Evolutionary conservation across 2,329 filamentous ascomycete genomes (phyloP).

Genomic region (Chalaropsis ovoidea): DNA sequence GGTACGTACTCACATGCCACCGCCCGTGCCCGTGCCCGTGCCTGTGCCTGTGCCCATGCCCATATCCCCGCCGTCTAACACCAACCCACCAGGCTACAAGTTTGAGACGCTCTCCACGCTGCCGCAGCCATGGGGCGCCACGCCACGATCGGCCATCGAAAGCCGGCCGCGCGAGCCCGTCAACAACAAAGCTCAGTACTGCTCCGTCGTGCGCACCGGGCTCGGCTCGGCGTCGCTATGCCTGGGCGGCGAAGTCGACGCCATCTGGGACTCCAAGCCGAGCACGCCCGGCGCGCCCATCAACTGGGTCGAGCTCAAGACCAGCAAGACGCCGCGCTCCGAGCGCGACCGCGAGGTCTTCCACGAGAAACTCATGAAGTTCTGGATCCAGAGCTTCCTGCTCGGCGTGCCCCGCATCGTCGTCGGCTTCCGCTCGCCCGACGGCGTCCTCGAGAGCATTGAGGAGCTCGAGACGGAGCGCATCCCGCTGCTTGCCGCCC

Average conservation of each 20-base stretch:
- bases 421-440: constrained; percentile 68
- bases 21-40: background rate
- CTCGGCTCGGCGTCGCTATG: constrained; percentile 63
- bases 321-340: constrained; percentile 59
- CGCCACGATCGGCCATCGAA: constrained; percentile 68
- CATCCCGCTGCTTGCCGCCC: constrained; percentile 67
- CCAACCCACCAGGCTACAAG: constrained; percentile 63
- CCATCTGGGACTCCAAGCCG: constrained; percentile 79
- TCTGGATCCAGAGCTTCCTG: constrained; percentile 93
- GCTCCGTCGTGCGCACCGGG: constrained; percentile 81
- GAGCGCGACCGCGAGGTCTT: constrained; percentile 63
- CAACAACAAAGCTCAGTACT: constrained; percentile 89
- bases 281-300: constrained; percentile 53
- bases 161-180: constrained; percentile 59
- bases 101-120: constrained; percentile 81
- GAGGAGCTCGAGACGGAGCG: constrained; percentile 70
- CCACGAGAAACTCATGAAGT: constrained; percentile 84
- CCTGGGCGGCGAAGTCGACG: constrained; percentile 89
- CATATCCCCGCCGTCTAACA: background rate
- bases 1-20: constrained; percentile 40
- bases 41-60: background rate
- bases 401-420: constrained; percentile 87
- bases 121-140: constrained; percentile 62
- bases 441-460: constrained; percentile 58
- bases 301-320: constrained; percentile 94